Evolutionary conservation across 78 protist species (phyloP).

Genomic region (Planoprotostelium fungivorum): DNA sequence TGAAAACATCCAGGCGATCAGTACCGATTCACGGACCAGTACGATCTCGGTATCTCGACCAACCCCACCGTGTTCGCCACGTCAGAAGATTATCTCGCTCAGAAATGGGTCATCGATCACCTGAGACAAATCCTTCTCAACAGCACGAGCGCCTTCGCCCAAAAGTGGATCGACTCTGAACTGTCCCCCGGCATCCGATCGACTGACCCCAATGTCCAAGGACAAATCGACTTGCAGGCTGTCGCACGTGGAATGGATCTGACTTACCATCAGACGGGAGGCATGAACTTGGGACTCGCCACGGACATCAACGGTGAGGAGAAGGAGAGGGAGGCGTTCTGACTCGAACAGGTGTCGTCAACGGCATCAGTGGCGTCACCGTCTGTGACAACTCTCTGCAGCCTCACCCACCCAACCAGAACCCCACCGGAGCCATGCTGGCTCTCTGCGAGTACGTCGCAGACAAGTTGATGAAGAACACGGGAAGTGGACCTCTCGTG

Average conservation of each 20-base stretch:
- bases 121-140: neutral
- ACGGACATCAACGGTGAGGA: neutral
- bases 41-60: neutral
- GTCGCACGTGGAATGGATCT: neutral
- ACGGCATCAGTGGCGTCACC: neutral
- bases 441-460: constrained; percentile 2
- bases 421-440: neutral
- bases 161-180: neutral
- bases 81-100: neutral
- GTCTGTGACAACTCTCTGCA: neutral
- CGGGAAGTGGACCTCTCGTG: no score
- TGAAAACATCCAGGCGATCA: no score
- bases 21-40: neutral
- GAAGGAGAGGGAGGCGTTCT: no score
- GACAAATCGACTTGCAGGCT: neutral
- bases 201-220: neutral
- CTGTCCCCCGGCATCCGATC: neutral
- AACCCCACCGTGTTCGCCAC: neutral
- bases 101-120: neutral
- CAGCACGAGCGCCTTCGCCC: neutral
- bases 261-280: neutral
- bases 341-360: neutral
- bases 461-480: neutral
- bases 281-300: neutral
- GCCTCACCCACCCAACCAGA: neutral